These are phyloP conservation scores for Amylostereum chailletii DNA, from an alignment of 1,284 basidiomycete genomes.

Conservation along the genomic window DNA sequence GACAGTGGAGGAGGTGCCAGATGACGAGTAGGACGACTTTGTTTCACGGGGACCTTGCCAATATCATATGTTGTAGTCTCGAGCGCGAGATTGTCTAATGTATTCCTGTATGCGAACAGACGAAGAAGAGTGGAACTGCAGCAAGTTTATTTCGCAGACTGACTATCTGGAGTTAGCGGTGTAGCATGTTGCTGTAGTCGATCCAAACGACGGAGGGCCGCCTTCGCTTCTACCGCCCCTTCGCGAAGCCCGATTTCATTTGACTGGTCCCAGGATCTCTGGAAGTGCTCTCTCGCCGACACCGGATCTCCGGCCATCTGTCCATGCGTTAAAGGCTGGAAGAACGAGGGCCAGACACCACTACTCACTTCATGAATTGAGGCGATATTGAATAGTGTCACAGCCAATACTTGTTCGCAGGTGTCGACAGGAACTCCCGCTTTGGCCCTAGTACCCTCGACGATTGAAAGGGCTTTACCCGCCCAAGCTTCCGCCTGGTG, in stretches of 20 bases:
- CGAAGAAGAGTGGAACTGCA: no score
- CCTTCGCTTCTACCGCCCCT: slow-evolving; percentile 38
- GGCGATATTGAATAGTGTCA: slow-evolving; percentile 56
- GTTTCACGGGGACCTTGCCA: neutral
- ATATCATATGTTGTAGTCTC: no score
- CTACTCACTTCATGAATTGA: slow-evolving; percentile 33
- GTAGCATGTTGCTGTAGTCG: slow-evolving; percentile 2
- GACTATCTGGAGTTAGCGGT: neutral
- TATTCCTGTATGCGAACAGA: no score
- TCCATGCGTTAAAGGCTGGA: neutral
- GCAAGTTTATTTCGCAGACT: no score
- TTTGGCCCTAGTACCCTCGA: slow-evolving; percentile 27
- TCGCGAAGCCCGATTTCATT: slow-evolving; percentile 39
- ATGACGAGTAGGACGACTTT: slow-evolving; percentile 18
- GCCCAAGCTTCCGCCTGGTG: slow-evolving; percentile 57
- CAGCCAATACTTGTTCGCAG: slow-evolving; percentile 53
- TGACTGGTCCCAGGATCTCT: slow-evolving; percentile 39
- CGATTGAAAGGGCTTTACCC: slow-evolving; percentile 40
- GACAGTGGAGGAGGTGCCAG: slow-evolving; percentile 28
- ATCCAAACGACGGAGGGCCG: slow-evolving; percentile 35
- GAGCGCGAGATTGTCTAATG: no score
- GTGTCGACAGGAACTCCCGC: slow-evolving; percentile 18
- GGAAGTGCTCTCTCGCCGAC: slow-evolving; percentile 36
- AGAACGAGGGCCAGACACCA: neutral
- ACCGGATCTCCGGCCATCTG: slow-evolving; percentile 44